A percentile compares a stretch with the other conserved stretches of the same genome.
These are phyloP conservation scores for Aegilops umbellulata DNA, from an alignment of 176 grass and related monocot species.

Conservation along the genomic window DNA sequence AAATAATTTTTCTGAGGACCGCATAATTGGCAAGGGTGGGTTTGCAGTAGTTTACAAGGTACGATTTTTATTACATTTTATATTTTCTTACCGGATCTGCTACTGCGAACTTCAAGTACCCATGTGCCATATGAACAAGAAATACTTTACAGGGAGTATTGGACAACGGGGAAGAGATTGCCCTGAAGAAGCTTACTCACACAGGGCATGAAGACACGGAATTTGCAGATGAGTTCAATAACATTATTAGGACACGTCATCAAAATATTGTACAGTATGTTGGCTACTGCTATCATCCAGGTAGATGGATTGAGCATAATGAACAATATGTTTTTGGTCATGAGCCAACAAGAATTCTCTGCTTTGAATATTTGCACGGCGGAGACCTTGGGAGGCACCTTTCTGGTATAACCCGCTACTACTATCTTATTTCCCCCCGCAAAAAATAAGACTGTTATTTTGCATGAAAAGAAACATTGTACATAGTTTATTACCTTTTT, in stretches of 20 bases:
- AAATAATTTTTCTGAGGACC: too few species aligned
- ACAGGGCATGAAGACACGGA: neutral
- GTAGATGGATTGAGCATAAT: rapidly evolving
- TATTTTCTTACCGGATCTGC: neutral
- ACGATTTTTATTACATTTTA: neutral
- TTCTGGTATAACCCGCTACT: too few species aligned
- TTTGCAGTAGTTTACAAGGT: too few species aligned
- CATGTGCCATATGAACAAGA: neutral
- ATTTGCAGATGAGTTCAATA: neutral
- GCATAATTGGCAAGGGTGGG: too few species aligned
- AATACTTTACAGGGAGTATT: neutral
- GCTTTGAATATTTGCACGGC: neutral
- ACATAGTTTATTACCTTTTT: neutral
- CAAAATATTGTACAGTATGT: neutral
- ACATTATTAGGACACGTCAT: neutral
- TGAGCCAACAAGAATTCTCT: neutral
- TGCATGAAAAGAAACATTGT: too few species aligned
- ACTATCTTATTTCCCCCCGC: too few species aligned
- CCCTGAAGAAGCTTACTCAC: neutral
- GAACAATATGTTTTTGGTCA: neutral
- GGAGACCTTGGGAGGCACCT: too few species aligned
- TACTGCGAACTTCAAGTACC: neutral
- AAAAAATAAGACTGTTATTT: too few species aligned
- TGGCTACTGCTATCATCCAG: neutral
- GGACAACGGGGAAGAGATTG: neutral